phyloP scores from a whole-genome alignment of 352 stramenopile species.

The Peronospora destructor region DNA sequence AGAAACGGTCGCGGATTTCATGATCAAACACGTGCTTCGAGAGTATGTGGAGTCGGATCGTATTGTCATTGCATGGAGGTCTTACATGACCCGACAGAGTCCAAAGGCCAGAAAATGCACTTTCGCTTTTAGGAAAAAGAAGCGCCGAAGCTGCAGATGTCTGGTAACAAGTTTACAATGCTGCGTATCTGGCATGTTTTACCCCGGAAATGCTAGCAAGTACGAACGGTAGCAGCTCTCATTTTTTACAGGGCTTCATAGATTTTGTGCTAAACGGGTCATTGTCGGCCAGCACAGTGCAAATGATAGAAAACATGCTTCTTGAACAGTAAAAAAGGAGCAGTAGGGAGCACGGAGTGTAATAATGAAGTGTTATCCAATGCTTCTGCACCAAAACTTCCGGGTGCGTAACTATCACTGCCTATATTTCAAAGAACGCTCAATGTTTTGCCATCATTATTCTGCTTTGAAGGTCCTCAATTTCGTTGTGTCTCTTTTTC shows the following conservation, averaged over 20 bases:
- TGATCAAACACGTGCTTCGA: slow-evolving; percentile 53
- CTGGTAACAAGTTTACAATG: slow-evolving; percentile 22
- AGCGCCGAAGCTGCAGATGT: slow-evolving; percentile 17
- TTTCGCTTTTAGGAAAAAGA: slow-evolving; percentile 59
- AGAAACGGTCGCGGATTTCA: slow-evolving; percentile 41
- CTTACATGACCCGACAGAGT: slow-evolving; percentile 54
- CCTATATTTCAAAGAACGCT: no score
- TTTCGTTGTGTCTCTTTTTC: no score
- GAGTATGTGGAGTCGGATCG: slow-evolving; percentile 52
- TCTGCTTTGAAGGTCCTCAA: no score
- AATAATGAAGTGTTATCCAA: not conserved
- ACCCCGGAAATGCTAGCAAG: slow-evolving; percentile 28
- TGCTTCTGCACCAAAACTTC: no score
- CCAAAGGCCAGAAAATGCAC: slow-evolving; percentile 36
- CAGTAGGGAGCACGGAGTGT: slow-evolving; percentile 12
- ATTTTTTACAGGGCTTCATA: slow-evolving; percentile 32
- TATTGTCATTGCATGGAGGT: slow-evolving; percentile 58
- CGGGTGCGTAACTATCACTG: no score
- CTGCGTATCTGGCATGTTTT: slow-evolving; percentile 45
- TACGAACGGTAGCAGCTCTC: slow-evolving; percentile 13
- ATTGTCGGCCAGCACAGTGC: slow-evolving; percentile 30
- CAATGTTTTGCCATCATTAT: no score
- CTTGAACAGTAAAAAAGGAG: slow-evolving; percentile 25
- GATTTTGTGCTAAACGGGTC: slow-evolving; percentile 41
- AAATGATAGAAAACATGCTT: slow-evolving; percentile 54